phyloP scores from a whole-genome alignment of 1,284 basidiomycete species.

The Coniophora puteana region DNA sequence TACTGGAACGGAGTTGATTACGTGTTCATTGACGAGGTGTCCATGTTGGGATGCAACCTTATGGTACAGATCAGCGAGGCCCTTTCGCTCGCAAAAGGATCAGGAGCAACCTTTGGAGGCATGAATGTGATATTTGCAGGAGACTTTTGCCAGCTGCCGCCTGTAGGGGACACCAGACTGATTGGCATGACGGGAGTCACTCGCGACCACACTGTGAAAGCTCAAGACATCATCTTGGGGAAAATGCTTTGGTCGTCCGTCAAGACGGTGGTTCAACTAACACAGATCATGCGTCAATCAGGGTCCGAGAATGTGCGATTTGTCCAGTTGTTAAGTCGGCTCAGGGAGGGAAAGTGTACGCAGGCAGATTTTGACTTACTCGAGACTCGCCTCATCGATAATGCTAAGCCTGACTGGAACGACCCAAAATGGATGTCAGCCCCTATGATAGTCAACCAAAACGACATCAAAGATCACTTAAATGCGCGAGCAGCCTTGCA shows the following conservation, averaged over 20 bases:
- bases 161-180: not conserved
- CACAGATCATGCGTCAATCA: not conserved
- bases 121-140: constrained; percentile 6
- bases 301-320: constrained; percentile 1
- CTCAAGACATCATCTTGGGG: not conserved
- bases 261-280: constrained; percentile 1
- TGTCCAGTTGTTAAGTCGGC: not conserved
- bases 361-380: constrained; percentile 3
- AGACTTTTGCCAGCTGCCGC: constrained; percentile 6
- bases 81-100: not conserved
- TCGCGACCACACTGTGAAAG: not conserved
- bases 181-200: not conserved
- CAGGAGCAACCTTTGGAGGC: not conserved
- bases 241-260: not conserved
- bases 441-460: constrained; percentile 2
- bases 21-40: constrained; percentile 29
- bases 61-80: constrained; percentile 1
- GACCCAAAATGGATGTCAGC: not conserved
- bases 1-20: constrained; percentile 20
- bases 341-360: constrained; percentile 7
- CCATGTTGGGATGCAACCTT: constrained; percentile 5
- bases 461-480: constrained; percentile 8
- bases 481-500: constrained; percentile 1
- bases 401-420: constrained; percentile 3
- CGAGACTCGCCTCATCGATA: not conserved